Percentiles rank a stretch among this genome's conserved stretches.
Conservation (phyloP, 805 yeast genomes). For the Candida verbasci region DNA sequence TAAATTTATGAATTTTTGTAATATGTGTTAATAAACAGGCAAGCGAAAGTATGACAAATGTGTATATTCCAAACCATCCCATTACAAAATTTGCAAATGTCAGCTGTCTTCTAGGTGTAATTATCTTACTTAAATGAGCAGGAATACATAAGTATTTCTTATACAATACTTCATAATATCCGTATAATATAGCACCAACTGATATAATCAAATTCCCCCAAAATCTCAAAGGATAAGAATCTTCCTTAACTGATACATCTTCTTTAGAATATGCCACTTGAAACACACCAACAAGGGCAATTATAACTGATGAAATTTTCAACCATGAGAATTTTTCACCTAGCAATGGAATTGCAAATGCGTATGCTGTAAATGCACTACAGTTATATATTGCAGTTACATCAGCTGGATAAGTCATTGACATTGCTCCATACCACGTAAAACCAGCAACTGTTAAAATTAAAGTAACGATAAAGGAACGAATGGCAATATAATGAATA, state of each 20-base stretch:
- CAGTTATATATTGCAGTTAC: constrained; percentile 90
- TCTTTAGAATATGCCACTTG: constrained; percentile 68
- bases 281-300: constrained; percentile 73
- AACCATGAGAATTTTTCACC: constrained; percentile 59
- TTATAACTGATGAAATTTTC: constrained; percentile 62
- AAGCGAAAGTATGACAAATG: constrained; percentile 41
- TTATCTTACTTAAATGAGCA: constrained; percentile 37
- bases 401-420: constrained; percentile 75
- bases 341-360: constrained; percentile 74
- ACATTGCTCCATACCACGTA: constrained; percentile 84
- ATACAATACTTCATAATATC: constrained; percentile 79
- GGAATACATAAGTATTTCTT: constrained; percentile 77
- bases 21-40: constrained; percentile 43
- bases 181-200: constrained; percentile 72
- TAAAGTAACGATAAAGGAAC: constrained; percentile 43
- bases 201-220: constrained; percentile 69
- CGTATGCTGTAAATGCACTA: constrained; percentile 83
- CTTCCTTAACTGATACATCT: constrained; percentile 14
- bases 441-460: constrained; percentile 72
- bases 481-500: constrained; percentile 41
- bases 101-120: constrained; percentile 61
- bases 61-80: constrained; percentile 51
- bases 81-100: constrained; percentile 78
- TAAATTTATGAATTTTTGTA: constrained; percentile 54
- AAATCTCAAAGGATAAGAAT: constrained; percentile 53